phyloP scores from a whole-genome alignment of 2,329 filamentous ascomycete genomes.

The Alternaria postmessia region DNA sequence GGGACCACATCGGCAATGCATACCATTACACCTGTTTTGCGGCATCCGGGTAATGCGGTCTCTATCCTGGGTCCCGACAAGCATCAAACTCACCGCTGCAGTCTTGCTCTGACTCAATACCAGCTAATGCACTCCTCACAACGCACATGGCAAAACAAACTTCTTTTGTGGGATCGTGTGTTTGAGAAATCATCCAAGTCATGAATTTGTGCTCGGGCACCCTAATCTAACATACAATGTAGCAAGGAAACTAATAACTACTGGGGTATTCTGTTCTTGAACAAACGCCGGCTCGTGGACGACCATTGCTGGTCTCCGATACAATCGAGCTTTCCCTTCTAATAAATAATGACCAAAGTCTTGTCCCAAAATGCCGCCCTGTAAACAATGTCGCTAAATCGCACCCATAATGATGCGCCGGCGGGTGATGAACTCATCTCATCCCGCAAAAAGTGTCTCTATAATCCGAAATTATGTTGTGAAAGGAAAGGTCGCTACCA shows the following conservation, averaged over 20 bases:
- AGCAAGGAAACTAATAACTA: conserved; percentile 20
- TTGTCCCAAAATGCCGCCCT: conserved; percentile 20
- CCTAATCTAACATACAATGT: conserved; percentile 19
- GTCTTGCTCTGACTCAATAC: not conserved
- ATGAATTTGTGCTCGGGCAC: conserved; percentile 17
- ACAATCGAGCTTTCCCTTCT: conserved; percentile 29
- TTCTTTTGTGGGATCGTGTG: not conserved
- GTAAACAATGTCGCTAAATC: conserved; percentile 18
- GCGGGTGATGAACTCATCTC: conserved; percentile 4
- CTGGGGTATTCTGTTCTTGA: conserved; percentile 36
- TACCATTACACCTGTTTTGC: conserved; percentile 8
- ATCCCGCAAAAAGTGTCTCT: conserved; percentile 19
- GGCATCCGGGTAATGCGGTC: not conserved
- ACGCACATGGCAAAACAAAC: conserved; percentile 10
- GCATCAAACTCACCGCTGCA: conserved; percentile 10
- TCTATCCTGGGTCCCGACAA: not conserved
- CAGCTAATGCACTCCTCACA: conserved; percentile 5
- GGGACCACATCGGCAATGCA: conserved; percentile 1
- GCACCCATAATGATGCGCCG: conserved; percentile 24
- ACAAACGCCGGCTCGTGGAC: conserved; percentile 36
- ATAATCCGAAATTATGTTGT: conserved; percentile 16
- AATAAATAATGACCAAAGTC: conserved; percentile 24
- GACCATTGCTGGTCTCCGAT: conserved; percentile 29
- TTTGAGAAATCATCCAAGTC: conserved; percentile 9
- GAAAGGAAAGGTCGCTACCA: conserved; percentile 22